These are phyloP conservation scores for Akanthomyces lecanii DNA, from an alignment of 2,329 filamentous ascomycete genomes.

Conservation along the genomic window DNA sequence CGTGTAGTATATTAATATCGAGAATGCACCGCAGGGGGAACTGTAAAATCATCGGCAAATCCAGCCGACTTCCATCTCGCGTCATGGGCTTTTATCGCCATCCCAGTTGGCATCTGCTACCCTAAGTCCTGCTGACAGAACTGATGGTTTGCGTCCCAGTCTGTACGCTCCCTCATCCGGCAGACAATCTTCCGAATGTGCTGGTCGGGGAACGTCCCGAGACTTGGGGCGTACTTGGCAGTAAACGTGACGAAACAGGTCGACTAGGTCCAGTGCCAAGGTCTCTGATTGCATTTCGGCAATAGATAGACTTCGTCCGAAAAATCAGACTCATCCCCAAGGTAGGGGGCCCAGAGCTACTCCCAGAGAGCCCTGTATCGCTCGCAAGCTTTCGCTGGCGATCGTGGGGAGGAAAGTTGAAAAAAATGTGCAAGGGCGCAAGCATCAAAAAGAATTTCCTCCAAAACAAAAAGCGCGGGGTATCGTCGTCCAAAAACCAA, in stretches of 20 bases:
- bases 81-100: conserved; percentile 19
- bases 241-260: background rate
- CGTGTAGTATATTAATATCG: conserved; percentile 17
- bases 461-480: background rate
- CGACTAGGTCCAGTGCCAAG: background rate
- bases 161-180: background rate
- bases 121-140: conserved; percentile 15
- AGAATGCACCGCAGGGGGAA: conserved; percentile 14
- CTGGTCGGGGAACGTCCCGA: background rate
- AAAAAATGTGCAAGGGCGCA: background rate
- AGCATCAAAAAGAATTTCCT: background rate
- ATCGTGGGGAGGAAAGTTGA: background rate
- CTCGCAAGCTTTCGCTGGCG: background rate
- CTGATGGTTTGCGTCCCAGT: conserved; percentile 2
- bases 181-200: background rate
- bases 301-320: background rate
- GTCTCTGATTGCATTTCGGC: conserved; percentile 5
- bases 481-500: conserved; percentile 1
- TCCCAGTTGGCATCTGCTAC: conserved; percentile 19
- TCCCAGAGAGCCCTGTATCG: background rate
- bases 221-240: background rate
- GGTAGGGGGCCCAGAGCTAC: background rate
- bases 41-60: conserved; percentile 18
- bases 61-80: conserved; percentile 18
- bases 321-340: background rate